Evolutionary conservation across 352 stramenopile genomes (phyloP).

Genomic region (Phytophthora constricta): DNA sequence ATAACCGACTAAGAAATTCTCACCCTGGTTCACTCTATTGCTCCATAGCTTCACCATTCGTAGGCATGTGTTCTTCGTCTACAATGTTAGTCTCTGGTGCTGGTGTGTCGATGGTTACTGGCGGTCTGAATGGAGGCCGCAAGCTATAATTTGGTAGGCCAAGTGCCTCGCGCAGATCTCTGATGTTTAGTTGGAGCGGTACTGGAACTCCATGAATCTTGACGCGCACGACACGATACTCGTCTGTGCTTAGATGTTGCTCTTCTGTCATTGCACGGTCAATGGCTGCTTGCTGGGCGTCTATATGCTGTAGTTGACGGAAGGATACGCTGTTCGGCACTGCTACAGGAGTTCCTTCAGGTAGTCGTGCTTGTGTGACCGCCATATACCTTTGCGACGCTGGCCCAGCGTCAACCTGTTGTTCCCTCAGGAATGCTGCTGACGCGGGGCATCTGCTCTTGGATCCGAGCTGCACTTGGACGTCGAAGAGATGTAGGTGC

Average conservation of each 20-base stretch:
- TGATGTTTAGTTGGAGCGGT: too few species aligned
- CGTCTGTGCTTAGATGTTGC: too few species aligned
- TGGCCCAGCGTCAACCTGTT: slow-evolving; percentile 1
- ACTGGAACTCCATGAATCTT: too few species aligned
- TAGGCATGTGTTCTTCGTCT: not conserved
- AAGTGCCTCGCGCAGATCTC: too few species aligned
- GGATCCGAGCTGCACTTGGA: slow-evolving; percentile 7
- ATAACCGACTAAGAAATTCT: slow-evolving; percentile 1
- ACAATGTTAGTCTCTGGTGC: too few species aligned
- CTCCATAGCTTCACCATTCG: slow-evolving; percentile 3
- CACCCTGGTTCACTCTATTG: not conserved
- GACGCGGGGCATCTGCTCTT: slow-evolving; percentile 19
- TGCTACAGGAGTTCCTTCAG: not conserved
- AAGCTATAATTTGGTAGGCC: too few species aligned
- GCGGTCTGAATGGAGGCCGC: too few species aligned
- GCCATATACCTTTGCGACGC: slow-evolving; percentile 17
- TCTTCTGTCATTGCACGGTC: too few species aligned
- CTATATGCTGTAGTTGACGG: too few species aligned
- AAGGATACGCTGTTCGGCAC: not conserved
- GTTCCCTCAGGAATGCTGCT: slow-evolving; percentile 10
- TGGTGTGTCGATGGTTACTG: too few species aligned
- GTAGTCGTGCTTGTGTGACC: slow-evolving; percentile 15
- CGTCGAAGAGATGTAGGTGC: slow-evolving; percentile 1
- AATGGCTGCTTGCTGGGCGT: too few species aligned
- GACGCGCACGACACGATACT: too few species aligned